phyloP scores from a whole-genome alignment of 495 filamentous ascomycete genomes.

The Lepidopterella palustris region DNA sequence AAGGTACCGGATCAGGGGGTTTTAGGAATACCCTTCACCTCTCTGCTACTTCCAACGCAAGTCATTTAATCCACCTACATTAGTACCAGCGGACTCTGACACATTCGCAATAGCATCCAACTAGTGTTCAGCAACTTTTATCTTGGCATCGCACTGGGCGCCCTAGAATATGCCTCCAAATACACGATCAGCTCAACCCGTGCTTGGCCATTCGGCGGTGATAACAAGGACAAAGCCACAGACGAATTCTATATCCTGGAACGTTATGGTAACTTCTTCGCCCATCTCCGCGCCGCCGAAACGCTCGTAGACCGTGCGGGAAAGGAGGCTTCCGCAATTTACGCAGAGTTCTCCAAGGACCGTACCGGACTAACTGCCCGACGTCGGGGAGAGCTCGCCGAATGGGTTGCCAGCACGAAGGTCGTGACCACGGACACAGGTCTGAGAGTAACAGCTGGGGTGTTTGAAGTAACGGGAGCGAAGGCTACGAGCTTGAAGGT shows the following conservation, averaged over 20 bases:
- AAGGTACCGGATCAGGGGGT: constrained; percentile 43
- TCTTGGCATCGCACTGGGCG: constrained; percentile 52
- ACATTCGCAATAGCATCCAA: constrained; percentile 40
- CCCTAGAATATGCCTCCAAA: constrained; percentile 43
- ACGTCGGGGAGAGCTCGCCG: constrained; percentile 51
- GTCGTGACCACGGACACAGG: constrained; percentile 53
- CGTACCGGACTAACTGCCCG: constrained; percentile 36
- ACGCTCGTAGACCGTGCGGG: constrained; percentile 51
- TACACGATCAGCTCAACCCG: constrained; percentile 50
- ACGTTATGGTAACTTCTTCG: constrained; percentile 54
- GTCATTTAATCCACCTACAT: neutral
- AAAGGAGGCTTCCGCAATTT: constrained; percentile 40
- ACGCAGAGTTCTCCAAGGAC: constrained; percentile 32
- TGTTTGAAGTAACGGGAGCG: constrained; percentile 55
- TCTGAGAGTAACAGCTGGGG: constrained; percentile 47
- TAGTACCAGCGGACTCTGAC: neutral
- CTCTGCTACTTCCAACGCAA: constrained; percentile 47
- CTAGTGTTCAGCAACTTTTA: constrained; percentile 59
- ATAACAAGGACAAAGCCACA: constrained; percentile 46
- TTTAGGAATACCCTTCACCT: constrained; percentile 45
- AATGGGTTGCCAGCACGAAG: constrained; percentile 55
- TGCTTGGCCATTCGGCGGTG: constrained; percentile 53
- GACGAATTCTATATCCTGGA: constrained; percentile 59
- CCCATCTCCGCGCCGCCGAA: constrained; percentile 51
- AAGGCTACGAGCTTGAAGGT: constrained; percentile 48